Evolutionary conservation across 495 filamentous ascomycete species (phyloP), one percentile per base, ranked within the genome.

Genomic region (Penicillium malachiteum): DNA sequence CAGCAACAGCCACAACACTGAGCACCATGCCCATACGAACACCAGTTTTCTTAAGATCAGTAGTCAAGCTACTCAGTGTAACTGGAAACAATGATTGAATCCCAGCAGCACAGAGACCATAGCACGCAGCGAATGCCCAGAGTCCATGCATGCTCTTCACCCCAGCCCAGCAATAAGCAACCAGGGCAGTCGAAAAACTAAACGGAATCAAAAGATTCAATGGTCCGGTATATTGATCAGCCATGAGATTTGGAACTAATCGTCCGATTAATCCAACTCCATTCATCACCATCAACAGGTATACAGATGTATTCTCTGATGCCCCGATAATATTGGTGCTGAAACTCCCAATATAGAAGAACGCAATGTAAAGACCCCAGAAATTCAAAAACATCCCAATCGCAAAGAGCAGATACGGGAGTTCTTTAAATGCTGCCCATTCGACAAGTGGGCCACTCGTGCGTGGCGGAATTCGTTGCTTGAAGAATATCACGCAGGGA

Each of bases 21-120:
- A 94, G 87, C 26, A 86, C 79, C 88, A 94, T 92, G 6, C 90
- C 91, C 78, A 91, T 86, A 12, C 89, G 77, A 49, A 84, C 81
- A 0, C 91, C 88, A 17, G 79, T 76, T 67, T 89, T 91, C 30
- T 80, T 78, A 62, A 86, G 55, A 60, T 94, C 86, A 2, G 78
- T 81, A 0, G 77, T 81, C 17, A 90, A 78, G 9, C 84, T 81
- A 14, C 82, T 81, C 56, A 88, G 56, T 56, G 84, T 77, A 65
- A 78, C 71, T 31, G 85, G 75, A 69, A 85, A 82, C 46, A 92
- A 70, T 7, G 81, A 83, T 72, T 92, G 88, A 49, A 95, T 82
- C 1, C 81, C 84, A 0, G 84, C 85, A 0, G 78, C 84, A 9
- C 75, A 77, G 33, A 87, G 69, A 16, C 91, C 81, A 66, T 88